These are phyloP conservation scores for Microbotryomycetes sp. DNA, from an alignment of 1,284 basidiomycete species.

Conservation along the genomic window DNA sequence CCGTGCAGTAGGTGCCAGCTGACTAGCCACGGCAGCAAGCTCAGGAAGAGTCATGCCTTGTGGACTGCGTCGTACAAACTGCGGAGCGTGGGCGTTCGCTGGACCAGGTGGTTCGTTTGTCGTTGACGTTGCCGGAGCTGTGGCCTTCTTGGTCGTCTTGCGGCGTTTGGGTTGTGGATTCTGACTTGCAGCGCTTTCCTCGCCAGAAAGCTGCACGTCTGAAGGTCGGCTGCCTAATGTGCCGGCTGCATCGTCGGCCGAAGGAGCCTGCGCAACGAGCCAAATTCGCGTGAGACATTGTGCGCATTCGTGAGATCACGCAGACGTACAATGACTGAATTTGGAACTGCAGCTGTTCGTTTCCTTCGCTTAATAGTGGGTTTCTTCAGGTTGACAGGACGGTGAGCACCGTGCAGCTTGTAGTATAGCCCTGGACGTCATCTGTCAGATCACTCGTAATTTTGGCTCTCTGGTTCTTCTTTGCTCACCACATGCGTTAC, in stretches of 20 bases:
- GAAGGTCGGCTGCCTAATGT: too few species aligned
- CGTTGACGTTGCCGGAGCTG: constrained; percentile 12
- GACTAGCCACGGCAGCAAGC: constrained; percentile 21
- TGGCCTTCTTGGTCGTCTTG: constrained; percentile 1
- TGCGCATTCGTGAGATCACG: background rate
- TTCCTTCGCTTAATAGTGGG: constrained; percentile 97
- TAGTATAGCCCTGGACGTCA: constrained; percentile 73
- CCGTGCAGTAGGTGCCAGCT: background rate
- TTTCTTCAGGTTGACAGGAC: constrained; percentile 98
- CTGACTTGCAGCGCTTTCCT: background rate
- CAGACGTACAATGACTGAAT: background rate
- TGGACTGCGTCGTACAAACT: background rate
- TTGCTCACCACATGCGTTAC: constrained; percentile 77
- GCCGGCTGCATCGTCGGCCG: too few species aligned
- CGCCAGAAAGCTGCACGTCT: constrained; percentile 6
- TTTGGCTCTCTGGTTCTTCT: constrained; percentile 3
- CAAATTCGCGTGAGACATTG: background rate
- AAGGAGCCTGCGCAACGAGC: background rate
- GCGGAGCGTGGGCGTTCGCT: background rate
- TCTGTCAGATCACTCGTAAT: constrained; percentile 22
- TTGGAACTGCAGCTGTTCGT: constrained; percentile 53
- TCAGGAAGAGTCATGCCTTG: constrained; percentile 21
- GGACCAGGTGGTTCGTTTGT: constrained; percentile 6
- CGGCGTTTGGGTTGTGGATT: background rate
- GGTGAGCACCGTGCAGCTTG: constrained; percentile 93